These are phyloP conservation scores for Bonia amplexicaulis DNA, from an alignment of 176 grass and related monocot species.

Conservation along the genomic window DNA sequence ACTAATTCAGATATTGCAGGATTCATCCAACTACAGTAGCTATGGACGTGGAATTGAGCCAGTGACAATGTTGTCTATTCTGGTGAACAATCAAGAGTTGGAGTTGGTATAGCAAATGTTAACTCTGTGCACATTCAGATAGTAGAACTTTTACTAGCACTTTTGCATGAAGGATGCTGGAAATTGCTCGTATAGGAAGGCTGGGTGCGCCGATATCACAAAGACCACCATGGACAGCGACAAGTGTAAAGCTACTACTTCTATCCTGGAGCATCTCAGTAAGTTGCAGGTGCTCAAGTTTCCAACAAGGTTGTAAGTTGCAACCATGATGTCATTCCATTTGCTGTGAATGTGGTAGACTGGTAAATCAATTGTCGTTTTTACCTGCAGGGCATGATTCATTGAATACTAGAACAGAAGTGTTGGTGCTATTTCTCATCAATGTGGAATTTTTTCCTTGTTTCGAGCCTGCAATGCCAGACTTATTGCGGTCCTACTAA, in stretches of 20 bases:
- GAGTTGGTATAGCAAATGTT: neutral
- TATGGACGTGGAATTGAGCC: neutral
- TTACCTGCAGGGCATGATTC: neutral
- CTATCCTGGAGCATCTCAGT: constrained; percentile 40
- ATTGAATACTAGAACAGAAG: neutral
- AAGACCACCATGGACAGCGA: neutral
- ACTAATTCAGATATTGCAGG: neutral
- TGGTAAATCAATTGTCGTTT: neutral
- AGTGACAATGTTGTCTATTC: neutral
- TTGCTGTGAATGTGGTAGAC: neutral
- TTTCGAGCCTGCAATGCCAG: neutral
- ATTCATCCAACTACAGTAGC: neutral
- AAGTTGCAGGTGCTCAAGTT: constrained; percentile 34
- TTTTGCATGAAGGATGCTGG: neutral
- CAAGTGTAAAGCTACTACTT: neutral
- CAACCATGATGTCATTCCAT: neutral
- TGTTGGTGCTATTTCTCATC: neutral
- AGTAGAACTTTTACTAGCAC: neutral
- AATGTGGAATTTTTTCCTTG: neutral
- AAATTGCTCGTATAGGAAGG: neutral
- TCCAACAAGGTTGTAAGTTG: neutral
- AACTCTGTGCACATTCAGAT: neutral
- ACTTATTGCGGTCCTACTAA: neutral
- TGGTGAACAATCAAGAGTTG: neutral
- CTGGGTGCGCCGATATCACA: neutral